Conservation (phyloP, 257 asterid genomes). For the Knoxia roxburghii region DNA sequence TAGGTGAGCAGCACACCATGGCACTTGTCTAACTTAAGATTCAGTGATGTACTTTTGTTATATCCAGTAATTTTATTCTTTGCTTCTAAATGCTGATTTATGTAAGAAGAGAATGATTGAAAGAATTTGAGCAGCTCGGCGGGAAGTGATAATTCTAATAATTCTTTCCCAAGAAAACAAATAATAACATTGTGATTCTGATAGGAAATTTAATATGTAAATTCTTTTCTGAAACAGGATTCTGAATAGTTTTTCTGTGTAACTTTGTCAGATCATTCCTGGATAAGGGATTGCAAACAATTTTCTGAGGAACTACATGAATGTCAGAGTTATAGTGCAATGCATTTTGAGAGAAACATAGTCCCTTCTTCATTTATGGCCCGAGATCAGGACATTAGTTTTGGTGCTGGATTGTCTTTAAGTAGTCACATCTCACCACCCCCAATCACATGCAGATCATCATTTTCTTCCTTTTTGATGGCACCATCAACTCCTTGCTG, state of each 20-base stretch:
- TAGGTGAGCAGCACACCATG: slow-evolving; percentile 32
- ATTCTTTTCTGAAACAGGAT: neutral
- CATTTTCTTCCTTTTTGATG: slow-evolving; percentile 48
- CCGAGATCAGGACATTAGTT: slow-evolving; percentile 59
- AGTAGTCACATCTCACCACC: slow-evolving; percentile 31
- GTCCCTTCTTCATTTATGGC: slow-evolving; percentile 29
- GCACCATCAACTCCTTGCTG: slow-evolving; percentile 23
- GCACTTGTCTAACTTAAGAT: neutral
- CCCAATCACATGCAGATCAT: slow-evolving; percentile 37
- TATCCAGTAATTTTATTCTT: neutral
- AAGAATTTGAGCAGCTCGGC: neutral
- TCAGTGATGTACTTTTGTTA: neutral
- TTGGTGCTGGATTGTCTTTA: slow-evolving; percentile 38
- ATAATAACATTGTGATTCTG: neutral
- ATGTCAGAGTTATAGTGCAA: slow-evolving; percentile 19
- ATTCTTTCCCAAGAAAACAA: neutral
- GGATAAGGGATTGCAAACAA: slow-evolving; percentile 37
- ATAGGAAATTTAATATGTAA: neutral
- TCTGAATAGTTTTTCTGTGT: neutral
- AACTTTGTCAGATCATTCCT: slow-evolving; percentile 42
- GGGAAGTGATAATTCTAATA: neutral
- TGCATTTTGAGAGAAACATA: slow-evolving; percentile 19
- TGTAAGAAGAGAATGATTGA: neutral
- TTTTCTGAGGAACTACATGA: slow-evolving; percentile 15
- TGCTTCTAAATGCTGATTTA: neutral